Evolutionary conservation across 495 filamentous ascomycete species (phyloP).

Genomic region (Daldinia vernicosa): DNA sequence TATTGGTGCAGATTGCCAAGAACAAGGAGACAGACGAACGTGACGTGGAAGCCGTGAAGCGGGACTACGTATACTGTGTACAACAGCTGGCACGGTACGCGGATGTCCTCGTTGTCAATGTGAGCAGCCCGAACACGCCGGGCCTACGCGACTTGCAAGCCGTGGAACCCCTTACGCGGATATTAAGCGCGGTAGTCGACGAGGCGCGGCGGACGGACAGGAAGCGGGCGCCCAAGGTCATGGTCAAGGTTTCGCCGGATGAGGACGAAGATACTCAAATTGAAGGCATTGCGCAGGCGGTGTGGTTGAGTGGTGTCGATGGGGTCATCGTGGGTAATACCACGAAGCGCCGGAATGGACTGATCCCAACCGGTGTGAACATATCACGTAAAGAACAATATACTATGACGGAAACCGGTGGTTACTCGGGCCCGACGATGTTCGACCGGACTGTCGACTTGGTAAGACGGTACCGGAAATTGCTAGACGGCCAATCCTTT

Average conservation of each 20-base stretch:
- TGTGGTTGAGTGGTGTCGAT: conserved; percentile 84
- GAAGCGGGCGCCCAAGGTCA: conserved; percentile 79
- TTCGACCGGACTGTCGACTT: conserved; percentile 79
- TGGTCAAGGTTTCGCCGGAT: conserved; percentile 97
- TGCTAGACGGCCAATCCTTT: conserved; percentile 67
- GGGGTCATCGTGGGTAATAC: conserved; percentile 99
- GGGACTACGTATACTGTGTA: conserved; percentile 89
- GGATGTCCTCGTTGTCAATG: conserved; percentile 95
- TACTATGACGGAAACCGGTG: conserved; percentile 78
- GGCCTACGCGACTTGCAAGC: conserved; percentile 86
- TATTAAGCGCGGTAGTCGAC: conserved; percentile 82
- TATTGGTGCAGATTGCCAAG: conserved; percentile 97
- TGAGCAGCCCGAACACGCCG: conserved; percentile 95
- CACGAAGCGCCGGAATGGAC: conserved; percentile 78
- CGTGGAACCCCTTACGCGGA: conserved; percentile 77
- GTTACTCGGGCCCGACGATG: conserved; percentile 88
- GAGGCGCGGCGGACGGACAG: conserved; percentile 73
- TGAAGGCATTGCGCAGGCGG: conserved; percentile 84
- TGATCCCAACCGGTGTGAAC: conserved; percentile 69
- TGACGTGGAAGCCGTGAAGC: conserved; percentile 82
- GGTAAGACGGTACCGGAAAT: conserved; percentile 78
- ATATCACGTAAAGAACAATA: conserved; percentile 72
- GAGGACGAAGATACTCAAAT: conserved; percentile 86
- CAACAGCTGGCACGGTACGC: conserved; percentile 82
- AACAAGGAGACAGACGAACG: conserved; percentile 87